A percentile compares a stretch with the other conserved stretches of the same genome.
Evolutionary conservation across 2,329 filamentous ascomycete species (phyloP).

Genomic region (Phialemonium atrogriseum): DNA sequence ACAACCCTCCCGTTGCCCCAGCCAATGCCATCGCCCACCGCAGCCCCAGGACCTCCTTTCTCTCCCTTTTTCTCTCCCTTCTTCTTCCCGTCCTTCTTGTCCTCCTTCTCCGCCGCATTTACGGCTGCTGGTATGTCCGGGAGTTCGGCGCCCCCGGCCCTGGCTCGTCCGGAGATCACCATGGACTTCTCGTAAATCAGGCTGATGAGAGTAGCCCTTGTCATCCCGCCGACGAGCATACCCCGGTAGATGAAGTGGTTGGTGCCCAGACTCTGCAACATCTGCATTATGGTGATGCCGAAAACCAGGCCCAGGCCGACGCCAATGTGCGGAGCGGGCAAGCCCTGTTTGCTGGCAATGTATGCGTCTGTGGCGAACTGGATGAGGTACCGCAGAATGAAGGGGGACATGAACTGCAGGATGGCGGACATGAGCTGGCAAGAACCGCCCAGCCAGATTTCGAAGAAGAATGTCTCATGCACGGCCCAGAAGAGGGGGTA

Average conservation of each 20-base stretch:
- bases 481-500: conserved; percentile 72
- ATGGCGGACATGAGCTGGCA: conserved; percentile 68
- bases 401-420: conserved; percentile 76
- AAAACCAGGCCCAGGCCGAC: conserved; percentile 75
- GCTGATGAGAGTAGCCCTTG: conserved; percentile 72
- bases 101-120: conserved; percentile 24
- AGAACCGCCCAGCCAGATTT: conserved; percentile 78
- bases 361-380: conserved; percentile 77
- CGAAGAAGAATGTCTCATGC: conserved; percentile 75
- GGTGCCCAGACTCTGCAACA: conserved; percentile 68
- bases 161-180: conserved; percentile 79
- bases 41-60: neutral
- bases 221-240: conserved; percentile 84
- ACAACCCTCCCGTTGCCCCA: conserved; percentile 92
- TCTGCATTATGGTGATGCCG: conserved; percentile 79
- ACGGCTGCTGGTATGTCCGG: conserved; percentile 35
- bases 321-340: conserved; percentile 58
- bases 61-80: conserved; percentile 34
- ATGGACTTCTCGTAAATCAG: conserved; percentile 90
- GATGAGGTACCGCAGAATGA: conserved; percentile 78
- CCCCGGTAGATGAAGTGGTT: conserved; percentile 92
- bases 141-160: conserved; percentile 63
- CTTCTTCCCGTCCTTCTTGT: conserved; percentile 26
- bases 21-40: conserved; percentile 59
- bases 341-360: conserved; percentile 42